phyloP scores from a whole-genome alignment of 2,329 filamentous ascomycete genomes.

The Colletotrichum sojae region DNA sequence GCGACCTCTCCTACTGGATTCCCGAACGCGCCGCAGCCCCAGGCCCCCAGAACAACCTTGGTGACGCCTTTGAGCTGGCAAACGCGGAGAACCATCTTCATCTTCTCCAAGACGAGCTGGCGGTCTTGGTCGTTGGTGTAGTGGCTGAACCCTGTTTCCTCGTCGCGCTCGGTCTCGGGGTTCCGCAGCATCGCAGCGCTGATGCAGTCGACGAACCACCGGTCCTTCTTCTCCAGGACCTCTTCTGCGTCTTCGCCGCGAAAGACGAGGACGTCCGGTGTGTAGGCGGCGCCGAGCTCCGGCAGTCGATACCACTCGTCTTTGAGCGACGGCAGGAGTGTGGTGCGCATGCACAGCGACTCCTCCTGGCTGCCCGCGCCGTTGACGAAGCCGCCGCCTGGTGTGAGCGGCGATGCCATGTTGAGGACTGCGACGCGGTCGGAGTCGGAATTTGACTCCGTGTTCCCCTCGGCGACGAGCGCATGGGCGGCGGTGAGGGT shows the following conservation, averaged over 20 bases:
- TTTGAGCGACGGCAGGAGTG: constrained; percentile 69
- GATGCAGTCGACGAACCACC: constrained; percentile 72
- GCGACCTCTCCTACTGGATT: constrained; percentile 74
- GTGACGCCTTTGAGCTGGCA: constrained; percentile 59
- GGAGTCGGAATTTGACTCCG: background rate
- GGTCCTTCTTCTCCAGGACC: constrained; percentile 59
- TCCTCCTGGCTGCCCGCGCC: constrained; percentile 75
- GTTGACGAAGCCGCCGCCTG: constrained; percentile 72
- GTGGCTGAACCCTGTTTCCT: constrained; percentile 46
- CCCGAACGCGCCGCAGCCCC: constrained; percentile 75
- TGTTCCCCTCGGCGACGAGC: constrained; percentile 44
- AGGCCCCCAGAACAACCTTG: constrained; percentile 72
- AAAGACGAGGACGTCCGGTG: constrained; percentile 72
- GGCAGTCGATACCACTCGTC: constrained; percentile 73
- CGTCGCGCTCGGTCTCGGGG: constrained; percentile 64
- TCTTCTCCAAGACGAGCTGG: constrained; percentile 67
- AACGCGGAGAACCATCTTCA: constrained; percentile 70
- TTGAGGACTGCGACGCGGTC: constrained; percentile 68
- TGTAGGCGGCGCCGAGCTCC: constrained; percentile 69
- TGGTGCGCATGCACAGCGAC: constrained; percentile 72
- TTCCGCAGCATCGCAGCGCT: constrained; percentile 71
- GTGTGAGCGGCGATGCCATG: constrained; percentile 74
- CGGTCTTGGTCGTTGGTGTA: constrained; percentile 65
- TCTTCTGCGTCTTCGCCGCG: constrained; percentile 54
- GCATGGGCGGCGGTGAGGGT: constrained; percentile 66